Base-by-base conservation (phyloP, 345 rosid genomes). In the Populus simonii region DNA sequence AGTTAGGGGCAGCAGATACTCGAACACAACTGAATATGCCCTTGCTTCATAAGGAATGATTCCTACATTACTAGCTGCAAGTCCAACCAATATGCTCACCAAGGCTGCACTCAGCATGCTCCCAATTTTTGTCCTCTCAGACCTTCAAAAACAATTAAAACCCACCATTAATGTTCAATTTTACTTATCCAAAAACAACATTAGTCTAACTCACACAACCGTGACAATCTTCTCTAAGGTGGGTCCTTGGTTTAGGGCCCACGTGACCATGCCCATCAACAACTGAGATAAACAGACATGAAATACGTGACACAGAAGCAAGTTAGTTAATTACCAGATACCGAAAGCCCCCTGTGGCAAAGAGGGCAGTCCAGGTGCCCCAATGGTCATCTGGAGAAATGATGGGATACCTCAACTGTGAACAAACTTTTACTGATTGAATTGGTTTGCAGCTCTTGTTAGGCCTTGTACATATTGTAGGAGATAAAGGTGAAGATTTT, bases 331-430 rank as follows among this genome's bases (percentile, higher is more conserved):
- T 66, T 85, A 91, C 97, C 97, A 92, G 81, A 94, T 83, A 29
- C 97, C 98, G 41, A 91, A 89, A 73, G 95, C 93, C n/a, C n/a
- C 97, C 97, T 66, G 90, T 72, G 82, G 93, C 89, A 82, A 94
- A 89, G 83, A 92, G 92, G 79, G 89, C 82, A 7, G 94, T 85
- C 97, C 96, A 92, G 29, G 78, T 89, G 66, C 91, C 87, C 96
- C 97, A 94, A 66, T 88, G 90, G 82, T 94, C 97, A 39, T 85
- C 79, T 1, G 95, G 90, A 36, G 92, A 87, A 33, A 94, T 88
- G 71, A 94, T 66, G 61, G 97, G 94, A 72, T 75, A 29, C 18
- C 75, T 83, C 8, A 87, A 79, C 63, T 83, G 88, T 38, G 90
- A 90, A 74, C 41, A 74, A 25, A 76, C 85, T 31, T 68, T 66